Base-by-base conservation (phyloP, 1,284 basidiomycete species). In the Fomitopsis pinicola region DNA sequence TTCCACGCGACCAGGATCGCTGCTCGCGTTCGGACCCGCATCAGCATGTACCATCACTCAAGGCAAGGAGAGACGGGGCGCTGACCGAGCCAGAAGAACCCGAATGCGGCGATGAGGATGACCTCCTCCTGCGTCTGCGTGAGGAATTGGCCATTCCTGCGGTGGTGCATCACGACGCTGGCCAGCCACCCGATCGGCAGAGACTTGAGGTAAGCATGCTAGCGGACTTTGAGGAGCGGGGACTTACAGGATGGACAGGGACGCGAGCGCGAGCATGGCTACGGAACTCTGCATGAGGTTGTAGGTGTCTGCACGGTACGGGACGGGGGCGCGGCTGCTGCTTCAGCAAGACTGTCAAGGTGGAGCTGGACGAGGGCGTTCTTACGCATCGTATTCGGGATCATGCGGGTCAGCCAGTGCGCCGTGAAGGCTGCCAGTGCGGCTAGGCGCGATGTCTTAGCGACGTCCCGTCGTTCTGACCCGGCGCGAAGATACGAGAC, bases 221-320 rank as follows among this genome's bases (percentile, higher is more conserved):
- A 36, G 33, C n/a, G 40, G 10, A 17, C 38, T 48, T 14, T 57
- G 46, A 14, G 26, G 30, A 14, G 60, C 36, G 45, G 54, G 33
- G 26, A 77, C 87, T 76, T 64, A 90, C 89, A 91, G 74, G 67
- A 85, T 76, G 67, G 88, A 81, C 62, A 92, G 70, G 8, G 80
- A 80, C 33, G 80, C 78, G 28, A 91, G 80, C 22, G 86, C 84
- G 17, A 91, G 75, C 55, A 87, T 78, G 9, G 89, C 86, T 42
- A 92, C 83, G 1, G 83, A 82, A n/a, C 85, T 86, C 72, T 92
- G 90, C 59, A 85, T 86, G 67, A 90, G 68, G 65, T 87, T 86
- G 67, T 87, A 80, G 33, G 84, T 82, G 75, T 87, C 89, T 91
- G 62, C 26, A 50, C 35, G 19, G 22, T 30, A 10, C 22, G 12